Conservation (phyloP, 1,139 yeast species). For the Cylindricascospora bacillispora region DNA sequence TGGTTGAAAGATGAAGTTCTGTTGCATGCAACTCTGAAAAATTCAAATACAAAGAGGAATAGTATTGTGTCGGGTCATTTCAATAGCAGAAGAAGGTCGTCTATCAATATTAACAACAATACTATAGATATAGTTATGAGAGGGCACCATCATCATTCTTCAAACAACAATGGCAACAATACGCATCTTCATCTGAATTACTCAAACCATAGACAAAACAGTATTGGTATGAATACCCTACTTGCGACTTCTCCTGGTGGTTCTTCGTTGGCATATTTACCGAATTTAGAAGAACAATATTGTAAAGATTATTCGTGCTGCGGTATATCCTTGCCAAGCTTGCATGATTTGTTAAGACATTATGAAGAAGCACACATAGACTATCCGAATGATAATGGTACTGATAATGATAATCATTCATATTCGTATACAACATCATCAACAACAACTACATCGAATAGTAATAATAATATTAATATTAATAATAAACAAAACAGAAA, state of each 20-base stretch:
- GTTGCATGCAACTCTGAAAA: constrained; percentile 18
- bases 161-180: neutral
- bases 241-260: constrained; percentile 3
- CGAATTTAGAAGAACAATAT: constrained; percentile 87
- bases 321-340: constrained; percentile 80
- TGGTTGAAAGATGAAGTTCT: constrained; percentile 91
- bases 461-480: too few relatives aligned
- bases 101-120: neutral
- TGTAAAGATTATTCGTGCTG: constrained; percentile 96
- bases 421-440: too few relatives aligned
- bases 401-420: too few relatives aligned
- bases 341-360: constrained; percentile 86
- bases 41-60: neutral
- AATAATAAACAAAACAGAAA: too few relatives aligned
- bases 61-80: neutral
- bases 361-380: constrained; percentile 88
- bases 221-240: too few relatives aligned
- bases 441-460: too few relatives aligned
- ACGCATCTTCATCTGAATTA: constrained; percentile 1
- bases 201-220: too few relatives aligned
- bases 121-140: neutral
- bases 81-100: constrained; percentile 1
- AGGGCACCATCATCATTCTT: constrained; percentile 1
- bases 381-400: neutral
- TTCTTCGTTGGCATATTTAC: constrained; percentile 34